Base-by-base conservation (phyloP, 176 grass and related monocot genomes). In the Otatea glauca region DNA sequence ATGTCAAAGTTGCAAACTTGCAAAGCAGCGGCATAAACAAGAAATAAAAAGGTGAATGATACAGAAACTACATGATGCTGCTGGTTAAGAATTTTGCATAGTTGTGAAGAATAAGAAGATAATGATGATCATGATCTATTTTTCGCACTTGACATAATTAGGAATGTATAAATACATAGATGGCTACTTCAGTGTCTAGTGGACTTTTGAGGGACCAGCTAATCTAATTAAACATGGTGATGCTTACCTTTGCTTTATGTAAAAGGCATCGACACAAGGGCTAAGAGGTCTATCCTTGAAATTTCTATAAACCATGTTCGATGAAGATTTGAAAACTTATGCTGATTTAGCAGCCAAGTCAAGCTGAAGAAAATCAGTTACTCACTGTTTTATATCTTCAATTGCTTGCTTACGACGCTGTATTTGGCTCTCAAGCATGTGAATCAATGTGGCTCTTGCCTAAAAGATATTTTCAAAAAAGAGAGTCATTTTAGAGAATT, bases 401-500 rank as follows among this genome's bases (percentile, higher is more conserved):
- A 96, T 85, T 44, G 89, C 93, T 91, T 96, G 88, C 77, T 92
- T 96, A 27, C 91, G 83, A 2, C 75, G 87, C 71, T 98, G 89
- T 82, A 98, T 95, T 54, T 98, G 96, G 71, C 71, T 85, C 85
- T 98, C 89, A 87, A 98, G 88, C 70, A 98, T 89, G 81, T 98
- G 93, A 87, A 98, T 96, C 43, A 96, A 77, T 55, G 96, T 95
- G 11, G 93, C 96, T 90, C 91, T 95, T 51, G 93, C 93, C 93
- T 95, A 78, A 83, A 70, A 85, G 29, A 86, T 79, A 81, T 6
- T 72, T 62, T 5, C 1, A 38, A 68, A 21, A 68, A 3, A 85
- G 6, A 18, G 47, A 66, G 56, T 78, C 5, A 88, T 64, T 67
- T 61, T 44, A 21, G 7, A 12, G 12, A 68, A 74, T 50, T n/a